These are phyloP conservation scores for Spinacia oleracea DNA, from an alignment of 179 eudicot genomes.

Conservation along the genomic window DNA sequence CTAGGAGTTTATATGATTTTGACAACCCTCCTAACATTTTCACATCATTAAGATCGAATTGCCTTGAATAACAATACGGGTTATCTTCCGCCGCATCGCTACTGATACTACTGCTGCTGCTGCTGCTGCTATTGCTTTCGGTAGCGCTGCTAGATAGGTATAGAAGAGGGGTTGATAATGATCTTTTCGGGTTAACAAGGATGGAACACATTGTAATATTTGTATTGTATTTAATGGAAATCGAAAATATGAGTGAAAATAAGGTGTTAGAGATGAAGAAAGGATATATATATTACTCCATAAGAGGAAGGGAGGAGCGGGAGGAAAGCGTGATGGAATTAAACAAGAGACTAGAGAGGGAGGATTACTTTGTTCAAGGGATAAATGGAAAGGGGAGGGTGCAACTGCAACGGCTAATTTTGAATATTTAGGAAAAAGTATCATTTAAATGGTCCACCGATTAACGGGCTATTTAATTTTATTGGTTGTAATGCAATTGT, in stretches of 20 bases:
- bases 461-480: slow-evolving; percentile 12
- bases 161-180: slow-evolving; percentile 32
- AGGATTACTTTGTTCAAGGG: neutral
- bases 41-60: slow-evolving; percentile 19
- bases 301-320: slow-evolving; percentile 18
- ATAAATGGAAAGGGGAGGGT: slow-evolving; percentile 10
- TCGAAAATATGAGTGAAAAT: neutral
- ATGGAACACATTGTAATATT: slow-evolving; percentile 26
- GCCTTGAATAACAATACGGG: slow-evolving; percentile 28
- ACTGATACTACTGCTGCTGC: neutral
- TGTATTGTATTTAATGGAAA: neutral
- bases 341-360: neutral
- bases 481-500: slow-evolving; percentile 21
- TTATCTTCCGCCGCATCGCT: slow-evolving; percentile 13
- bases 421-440: slow-evolving; percentile 15
- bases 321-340: slow-evolving; percentile 18
- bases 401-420: slow-evolving; percentile 38
- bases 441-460: neutral
- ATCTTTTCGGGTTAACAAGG: slow-evolving; percentile 26
- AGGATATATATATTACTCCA: no score
- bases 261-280: neutral
- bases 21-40: slow-evolving; percentile 23
- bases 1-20: slow-evolving; percentile 49
- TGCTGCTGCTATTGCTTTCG: slow-evolving; percentile 14
- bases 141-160: slow-evolving; percentile 12